Evolutionary conservation across 495 filamentous ascomycete species (phyloP).

Genomic region (Tuber brumale): DNA sequence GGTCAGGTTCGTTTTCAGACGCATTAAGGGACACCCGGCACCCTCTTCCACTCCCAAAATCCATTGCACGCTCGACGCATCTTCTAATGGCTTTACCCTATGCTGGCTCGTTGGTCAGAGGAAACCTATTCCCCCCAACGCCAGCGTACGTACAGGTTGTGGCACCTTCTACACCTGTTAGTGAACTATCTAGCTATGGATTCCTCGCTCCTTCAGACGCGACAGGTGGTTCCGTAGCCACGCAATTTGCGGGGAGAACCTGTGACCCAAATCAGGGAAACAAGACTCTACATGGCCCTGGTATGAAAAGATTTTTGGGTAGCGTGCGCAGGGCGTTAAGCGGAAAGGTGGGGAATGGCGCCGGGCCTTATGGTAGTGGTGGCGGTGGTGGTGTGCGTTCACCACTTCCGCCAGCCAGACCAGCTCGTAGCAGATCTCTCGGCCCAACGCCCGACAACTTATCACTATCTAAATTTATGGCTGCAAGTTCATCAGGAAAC

Average conservation of each 20-base stretch:
- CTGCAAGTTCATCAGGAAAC: slow-evolving; percentile 20
- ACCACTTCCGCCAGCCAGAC: slow-evolving; percentile 7
- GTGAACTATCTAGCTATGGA: slow-evolving; percentile 24
- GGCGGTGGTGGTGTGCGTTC: slow-evolving; percentile 10
- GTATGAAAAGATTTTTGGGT: slow-evolving; percentile 78
- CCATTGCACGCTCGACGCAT: slow-evolving; percentile 44
- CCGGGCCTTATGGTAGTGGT: slow-evolving; percentile 6
- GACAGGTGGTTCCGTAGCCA: slow-evolving; percentile 17
- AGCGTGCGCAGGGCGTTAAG: slow-evolving; percentile 83
- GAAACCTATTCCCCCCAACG: slow-evolving; percentile 66
- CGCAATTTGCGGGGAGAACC: slow-evolving; percentile 10
- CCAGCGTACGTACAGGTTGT: slow-evolving; percentile 69
- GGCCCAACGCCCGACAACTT: slow-evolving; percentile 12
- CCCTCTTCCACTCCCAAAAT: slow-evolving; percentile 39
- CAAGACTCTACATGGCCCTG: slow-evolving; percentile 48
- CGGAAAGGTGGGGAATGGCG: slow-evolving; percentile 47
- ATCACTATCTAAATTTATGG: slow-evolving; percentile 24
- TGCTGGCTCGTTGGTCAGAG: slow-evolving; percentile 77
- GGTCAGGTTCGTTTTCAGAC: slow-evolving; percentile 76
- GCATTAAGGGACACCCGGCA: slow-evolving; percentile 70
- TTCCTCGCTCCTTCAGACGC: slow-evolving; percentile 8
- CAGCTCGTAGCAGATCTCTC: slow-evolving; percentile 20
- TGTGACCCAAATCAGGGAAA: slow-evolving; percentile 17
- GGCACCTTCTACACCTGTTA: slow-evolving; percentile 54
- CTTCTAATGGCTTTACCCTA: slow-evolving; percentile 60